Percentiles rank a stretch among this genome's conserved stretches.
Evolutionary conservation across 768 basidiomycete species (phyloP).

Genomic region (Rhodocollybia butyracea): DNA sequence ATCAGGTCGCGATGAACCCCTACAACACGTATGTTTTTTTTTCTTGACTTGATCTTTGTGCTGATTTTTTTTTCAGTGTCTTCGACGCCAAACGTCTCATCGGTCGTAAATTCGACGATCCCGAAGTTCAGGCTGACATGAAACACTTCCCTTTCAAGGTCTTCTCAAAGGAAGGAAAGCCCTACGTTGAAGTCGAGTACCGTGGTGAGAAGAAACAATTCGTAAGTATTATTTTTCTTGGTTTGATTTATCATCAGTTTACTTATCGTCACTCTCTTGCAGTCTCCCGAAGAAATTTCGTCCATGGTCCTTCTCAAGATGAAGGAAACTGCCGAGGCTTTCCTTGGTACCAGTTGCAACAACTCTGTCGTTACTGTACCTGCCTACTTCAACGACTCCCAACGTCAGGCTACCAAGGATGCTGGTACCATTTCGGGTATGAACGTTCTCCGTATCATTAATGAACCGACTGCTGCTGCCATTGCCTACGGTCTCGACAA

Average conservation of each 20-base stretch:
- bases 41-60: background rate
- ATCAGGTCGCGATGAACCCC: conserved; percentile 74
- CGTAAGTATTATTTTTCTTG: conserved; percentile 26
- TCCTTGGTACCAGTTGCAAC: conserved; percentile 60
- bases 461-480: conserved; percentile 70
- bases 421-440: conserved; percentile 65
- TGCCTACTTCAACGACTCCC: conserved; percentile 63
- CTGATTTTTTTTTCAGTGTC: conserved; percentile 22
- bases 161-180: conserved; percentile 42
- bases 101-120: conserved; percentile 45
- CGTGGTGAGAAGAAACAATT: conserved; percentile 56
- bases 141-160: conserved; percentile 51
- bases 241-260: background rate
- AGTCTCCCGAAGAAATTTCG: conserved; percentile 66
- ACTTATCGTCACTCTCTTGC: background rate
- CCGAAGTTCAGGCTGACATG: conserved; percentile 45
- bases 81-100: conserved; percentile 60
- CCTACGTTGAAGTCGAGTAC: conserved; percentile 50
- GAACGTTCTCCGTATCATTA: conserved; percentile 62
- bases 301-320: conserved; percentile 66
- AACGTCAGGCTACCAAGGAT: conserved; percentile 69
- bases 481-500: conserved; percentile 70
- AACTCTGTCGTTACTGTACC: conserved; percentile 60
- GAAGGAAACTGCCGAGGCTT: conserved; percentile 71
- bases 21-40: conserved; percentile 52